Conservation (phyloP, 352 stramenopile genomes). For the Pythium myriotylum region DNA sequence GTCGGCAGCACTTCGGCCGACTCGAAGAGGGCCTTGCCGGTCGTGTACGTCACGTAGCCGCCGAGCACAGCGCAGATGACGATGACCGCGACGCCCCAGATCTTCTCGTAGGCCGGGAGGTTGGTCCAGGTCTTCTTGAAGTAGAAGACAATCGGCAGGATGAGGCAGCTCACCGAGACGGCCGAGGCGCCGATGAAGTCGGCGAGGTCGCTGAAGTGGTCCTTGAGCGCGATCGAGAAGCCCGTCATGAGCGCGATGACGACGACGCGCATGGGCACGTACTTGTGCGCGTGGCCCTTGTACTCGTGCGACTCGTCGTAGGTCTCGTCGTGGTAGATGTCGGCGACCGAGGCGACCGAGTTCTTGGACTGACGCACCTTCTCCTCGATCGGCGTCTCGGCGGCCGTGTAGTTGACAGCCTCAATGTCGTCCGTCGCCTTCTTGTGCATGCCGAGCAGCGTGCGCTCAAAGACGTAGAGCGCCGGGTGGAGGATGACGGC, state of each 20-base stretch:
- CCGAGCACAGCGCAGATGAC: slow-evolving; percentile 10
- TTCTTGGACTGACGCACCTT: slow-evolving; percentile 25
- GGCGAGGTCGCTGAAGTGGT: slow-evolving; percentile 68
- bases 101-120: slow-evolving; percentile 24
- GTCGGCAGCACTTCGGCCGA: neutral
- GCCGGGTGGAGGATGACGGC: slow-evolving; percentile 36
- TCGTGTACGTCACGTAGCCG: slow-evolving; percentile 19
- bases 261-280: slow-evolving; percentile 54
- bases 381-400: slow-evolving; percentile 2
- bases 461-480: slow-evolving; percentile 33
- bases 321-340: slow-evolving; percentile 29
- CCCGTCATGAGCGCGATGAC: slow-evolving; percentile 54
- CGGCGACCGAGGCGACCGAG: slow-evolving; percentile 40
- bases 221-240: slow-evolving; percentile 31
- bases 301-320: slow-evolving; percentile 45
- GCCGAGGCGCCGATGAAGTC: slow-evolving; percentile 69
- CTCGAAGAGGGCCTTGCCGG: slow-evolving; percentile 18
- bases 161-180: slow-evolving; percentile 60
- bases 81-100: neutral
- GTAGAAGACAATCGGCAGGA: slow-evolving; percentile 75
- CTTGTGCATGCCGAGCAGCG: slow-evolving; percentile 34
- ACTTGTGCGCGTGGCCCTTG: slow-evolving; percentile 49
- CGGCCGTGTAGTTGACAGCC: slow-evolving; percentile 4
- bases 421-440: slow-evolving; percentile 17
- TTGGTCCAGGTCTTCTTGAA: slow-evolving; percentile 57